A percentile compares a stretch with the other conserved stretches of the same genome.
Evolutionary conservation across 495 filamentous ascomycete genomes (phyloP).

Genomic region (Trichoderma gamsii): DNA sequence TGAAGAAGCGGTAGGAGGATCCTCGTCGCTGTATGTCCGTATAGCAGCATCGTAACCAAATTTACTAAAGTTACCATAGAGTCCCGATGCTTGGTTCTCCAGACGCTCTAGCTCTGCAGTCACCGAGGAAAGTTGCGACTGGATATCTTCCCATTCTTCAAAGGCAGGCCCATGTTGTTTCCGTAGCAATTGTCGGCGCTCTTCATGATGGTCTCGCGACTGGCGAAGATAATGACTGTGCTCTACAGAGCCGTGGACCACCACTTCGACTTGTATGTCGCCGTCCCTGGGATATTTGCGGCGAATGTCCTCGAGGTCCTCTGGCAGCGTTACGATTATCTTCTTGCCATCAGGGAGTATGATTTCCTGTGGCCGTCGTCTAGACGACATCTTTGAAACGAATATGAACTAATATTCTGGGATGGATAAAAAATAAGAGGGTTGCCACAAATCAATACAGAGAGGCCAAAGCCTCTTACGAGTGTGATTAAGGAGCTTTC

Average conservation of each 20-base stretch:
- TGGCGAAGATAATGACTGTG: slow-evolving; percentile 46
- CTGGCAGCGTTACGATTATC: slow-evolving; percentile 49
- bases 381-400: not conserved
- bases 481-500: not conserved
- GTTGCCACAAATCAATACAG: not conserved
- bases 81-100: slow-evolving; percentile 42
- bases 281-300: slow-evolving; percentile 29
- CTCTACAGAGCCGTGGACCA: slow-evolving; percentile 48
- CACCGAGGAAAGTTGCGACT: slow-evolving; percentile 41
- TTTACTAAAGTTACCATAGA: slow-evolving; percentile 52
- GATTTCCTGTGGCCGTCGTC: slow-evolving; percentile 42
- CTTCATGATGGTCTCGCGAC: slow-evolving; percentile 44
- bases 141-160: slow-evolving; percentile 48
- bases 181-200: slow-evolving; percentile 36
- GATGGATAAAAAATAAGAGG: not conserved
- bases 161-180: slow-evolving; percentile 37
- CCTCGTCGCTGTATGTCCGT: slow-evolving; percentile 32
- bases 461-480: not conserved
- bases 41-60: slow-evolving; percentile 54
- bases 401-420: not conserved
- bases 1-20: not conserved
- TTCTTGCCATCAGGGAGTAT: slow-evolving; percentile 47
- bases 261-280: slow-evolving; percentile 42
- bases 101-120: slow-evolving; percentile 46
- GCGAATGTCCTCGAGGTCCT: slow-evolving; percentile 41